Evolutionary conservation across 2,329 filamentous ascomycete species (phyloP), one percentile per base, ranked within the genome.

Genomic region (Gnomoniopsis sp.): DNA sequence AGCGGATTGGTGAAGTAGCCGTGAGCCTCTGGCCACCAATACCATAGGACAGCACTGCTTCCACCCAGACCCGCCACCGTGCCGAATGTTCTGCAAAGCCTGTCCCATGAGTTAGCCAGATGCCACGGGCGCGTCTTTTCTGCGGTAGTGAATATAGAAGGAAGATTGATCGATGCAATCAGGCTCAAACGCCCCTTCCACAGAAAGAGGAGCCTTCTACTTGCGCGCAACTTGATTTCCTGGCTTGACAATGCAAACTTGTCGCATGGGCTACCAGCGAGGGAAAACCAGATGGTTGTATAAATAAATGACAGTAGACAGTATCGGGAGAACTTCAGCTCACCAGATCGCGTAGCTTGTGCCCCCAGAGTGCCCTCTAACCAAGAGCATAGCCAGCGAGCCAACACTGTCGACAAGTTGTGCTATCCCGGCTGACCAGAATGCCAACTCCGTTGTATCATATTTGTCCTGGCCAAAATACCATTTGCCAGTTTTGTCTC

Each of bases 11-110:
- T 68, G 33, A 78, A 74, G 64, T 79, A 82, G 12, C 72, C 73
- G 64, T 82, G 76, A 1, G 78, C 75, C 57, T 81, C 79, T 3
- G 77, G 78, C 79, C 79, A 81, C 63, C 74, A 74, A 69, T 74
- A 79, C 77, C 77, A 80, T n/a, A 77, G 66, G 47, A 79, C 62
- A 10, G 67, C 66, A 54, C 74, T 75, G 47, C 69, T 70, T 12
- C 73, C 57, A 6, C 74, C 69, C 19, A 80, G 67, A 2, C 78
- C 77, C 59, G 74, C 66, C 10, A 78, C 53, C 1, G 77, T 75
- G 4, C 79, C 78, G 2, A 75, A 57, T 14, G 73, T 71, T 53
- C 79, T 74, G 34, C 72, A 75, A 33, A 75, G 69, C 77, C 78
- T 81, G 33, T 15, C 30, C 12, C 22, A 7, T 15, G 6, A 1